phyloP scores from a whole-genome alignment of 352 stramenopile species.

The Globisporangium spinosum region DNA sequence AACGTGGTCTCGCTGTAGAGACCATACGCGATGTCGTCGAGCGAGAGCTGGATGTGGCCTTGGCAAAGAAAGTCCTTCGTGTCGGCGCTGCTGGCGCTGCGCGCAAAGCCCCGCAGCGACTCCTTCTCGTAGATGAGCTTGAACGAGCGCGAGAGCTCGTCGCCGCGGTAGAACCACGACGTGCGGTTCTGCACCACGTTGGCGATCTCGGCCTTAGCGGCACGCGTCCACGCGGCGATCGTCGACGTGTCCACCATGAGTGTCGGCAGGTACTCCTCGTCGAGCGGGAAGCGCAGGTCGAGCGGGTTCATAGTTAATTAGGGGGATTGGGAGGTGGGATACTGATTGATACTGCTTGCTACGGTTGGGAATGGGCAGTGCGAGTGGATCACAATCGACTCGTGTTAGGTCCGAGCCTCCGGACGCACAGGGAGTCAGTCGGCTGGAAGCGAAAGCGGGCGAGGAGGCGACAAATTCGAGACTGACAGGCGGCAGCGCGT shows the following conservation, averaged over 20 bases:
- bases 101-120: constrained; percentile 29
- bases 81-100: constrained; percentile 18
- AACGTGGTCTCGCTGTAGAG: constrained; percentile 36
- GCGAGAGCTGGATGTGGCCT: constrained; percentile 27
- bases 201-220: constrained; percentile 31
- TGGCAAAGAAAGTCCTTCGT: constrained; percentile 35
- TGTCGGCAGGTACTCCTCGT: neutral
- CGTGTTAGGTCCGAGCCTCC: neutral
- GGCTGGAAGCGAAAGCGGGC: neutral
- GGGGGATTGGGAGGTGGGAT: neutral
- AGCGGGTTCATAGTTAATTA: constrained; percentile 9
- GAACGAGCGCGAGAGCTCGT: constrained; percentile 30
- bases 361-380: neutral
- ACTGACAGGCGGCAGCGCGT: neutral
- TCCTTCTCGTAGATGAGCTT: constrained; percentile 29
- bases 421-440: no score
- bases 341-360: neutral
- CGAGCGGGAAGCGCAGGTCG: constrained; percentile 15
- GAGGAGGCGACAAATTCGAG: constrained; percentile 5
- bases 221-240: constrained; percentile 28
- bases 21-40: constrained; percentile 36
- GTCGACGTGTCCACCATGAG: constrained; percentile 16
- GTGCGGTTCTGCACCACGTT: constrained; percentile 28
- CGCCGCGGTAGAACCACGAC: constrained; percentile 42
- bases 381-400: neutral